phyloP scores from a whole-genome alignment of 2,329 filamentous ascomycete genomes.

The Allantophomopsis lycopodina region DNA sequence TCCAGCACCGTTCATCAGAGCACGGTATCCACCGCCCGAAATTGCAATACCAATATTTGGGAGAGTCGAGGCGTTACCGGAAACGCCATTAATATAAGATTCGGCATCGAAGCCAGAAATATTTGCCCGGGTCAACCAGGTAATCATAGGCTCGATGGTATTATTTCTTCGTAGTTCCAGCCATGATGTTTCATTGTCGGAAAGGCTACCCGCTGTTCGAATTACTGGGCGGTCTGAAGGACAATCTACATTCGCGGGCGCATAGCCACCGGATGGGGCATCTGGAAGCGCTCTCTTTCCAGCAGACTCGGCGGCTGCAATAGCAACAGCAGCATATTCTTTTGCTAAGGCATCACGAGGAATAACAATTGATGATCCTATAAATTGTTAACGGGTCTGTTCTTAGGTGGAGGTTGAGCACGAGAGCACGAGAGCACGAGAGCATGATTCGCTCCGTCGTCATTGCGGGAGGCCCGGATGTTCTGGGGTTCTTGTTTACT shows the following conservation, averaged over 20 bases:
- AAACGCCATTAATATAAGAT: constrained; percentile 50
- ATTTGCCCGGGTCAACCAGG: constrained; percentile 56
- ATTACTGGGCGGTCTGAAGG: constrained; percentile 56
- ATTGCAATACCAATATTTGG: constrained; percentile 65
- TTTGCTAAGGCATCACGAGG: constrained; percentile 12
- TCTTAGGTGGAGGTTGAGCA: too few relatives aligned
- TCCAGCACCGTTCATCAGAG: constrained; percentile 74
- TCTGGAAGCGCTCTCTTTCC: constrained; percentile 16
- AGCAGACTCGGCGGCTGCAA: constrained; percentile 7
- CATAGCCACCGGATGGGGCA: constrained; percentile 48
- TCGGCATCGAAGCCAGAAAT: constrained; percentile 70
- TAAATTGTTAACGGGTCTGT: too few relatives aligned
- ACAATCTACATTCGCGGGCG: constrained; percentile 54
- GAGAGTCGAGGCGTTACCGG: constrained; percentile 38
- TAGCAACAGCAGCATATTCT: constrained; percentile 10
- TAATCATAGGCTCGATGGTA: constrained; percentile 61
- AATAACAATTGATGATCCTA: constrained; percentile 3
- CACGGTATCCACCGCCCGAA: constrained; percentile 76
- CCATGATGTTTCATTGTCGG: constrained; percentile 61
- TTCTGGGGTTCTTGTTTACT: too few relatives aligned
- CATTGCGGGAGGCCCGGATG: too few relatives aligned
- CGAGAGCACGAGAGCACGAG: too few relatives aligned
- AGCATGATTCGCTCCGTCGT: too few relatives aligned
- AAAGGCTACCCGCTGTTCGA: constrained; percentile 48
- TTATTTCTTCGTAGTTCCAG: constrained; percentile 55